Base-by-base conservation (phyloP, 2,329 filamentous ascomycete genomes). In the Epichloe sp. region DNA sequence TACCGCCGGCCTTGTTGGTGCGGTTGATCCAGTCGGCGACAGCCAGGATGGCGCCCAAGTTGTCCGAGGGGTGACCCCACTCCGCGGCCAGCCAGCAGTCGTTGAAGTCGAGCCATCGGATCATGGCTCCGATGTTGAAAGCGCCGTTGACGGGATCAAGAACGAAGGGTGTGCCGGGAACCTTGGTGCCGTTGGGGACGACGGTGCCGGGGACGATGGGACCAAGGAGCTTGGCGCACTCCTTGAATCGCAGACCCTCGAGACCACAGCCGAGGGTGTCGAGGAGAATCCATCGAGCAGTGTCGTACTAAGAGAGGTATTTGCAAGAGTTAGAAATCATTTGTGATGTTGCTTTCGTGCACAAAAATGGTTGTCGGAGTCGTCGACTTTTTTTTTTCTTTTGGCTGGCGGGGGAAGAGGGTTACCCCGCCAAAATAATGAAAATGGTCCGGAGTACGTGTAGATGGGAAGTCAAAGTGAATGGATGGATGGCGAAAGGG, bases 91-190 rank as follows among this genome's bases (percentile, higher is more conserved):
- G 78, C 93, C 91, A 98, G 81, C 93, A 97, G 79, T 98, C 93
- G 70, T 98, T 98, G 80, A 97, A 98, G 75, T 98, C 93, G 63
- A 98, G 81, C 93, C 93, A 98, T 66, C 93, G 81, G 74, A 98
- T 95, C 85, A 95, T 95, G 63, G 93, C 86, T 62, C 93, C 93
- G 62, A 98, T 97, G 78, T 97, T 97, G 81, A 98, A 97, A 57
- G 93, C 93, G 56, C 85, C 93, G 63, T 91, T 91, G 66, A 97
- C 83, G 40, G 93, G 93, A 68, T 97, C 93, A 60, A 98, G 83
- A 72, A 94, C 85, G 74, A 91, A 97, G 59, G 86, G 82, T 35
- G 93, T 97, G 58, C 93, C 93, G 41, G 87, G 88, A 44, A 98
- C 88, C 66, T 83, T 88, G 62, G 88, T 85, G 59, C 93, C 93